Percentiles rank a stretch among this genome's conserved stretches.
These are phyloP conservation scores for Aspergillus hiratsukae DNA, from an alignment of 2,329 filamentous ascomycete species.

Conservation along the genomic window DNA sequence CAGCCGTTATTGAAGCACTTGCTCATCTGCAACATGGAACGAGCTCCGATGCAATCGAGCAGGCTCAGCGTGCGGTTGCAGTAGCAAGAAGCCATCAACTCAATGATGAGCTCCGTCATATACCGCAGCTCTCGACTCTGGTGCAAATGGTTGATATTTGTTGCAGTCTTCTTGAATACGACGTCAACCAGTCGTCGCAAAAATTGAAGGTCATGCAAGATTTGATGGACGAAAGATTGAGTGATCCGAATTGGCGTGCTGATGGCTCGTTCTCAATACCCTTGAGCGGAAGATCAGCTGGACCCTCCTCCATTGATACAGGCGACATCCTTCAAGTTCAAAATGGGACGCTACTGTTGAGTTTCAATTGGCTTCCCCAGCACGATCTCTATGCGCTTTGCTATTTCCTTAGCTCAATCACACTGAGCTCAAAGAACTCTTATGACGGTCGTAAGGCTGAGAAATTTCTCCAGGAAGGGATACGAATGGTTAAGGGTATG, in stretches of 20 bases:
- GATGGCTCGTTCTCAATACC: constrained; percentile 48
- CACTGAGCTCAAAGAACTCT: constrained; percentile 53
- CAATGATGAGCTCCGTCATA: constrained; percentile 46
- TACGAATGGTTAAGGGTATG: constrained; percentile 47
- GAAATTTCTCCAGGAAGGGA: constrained; percentile 55
- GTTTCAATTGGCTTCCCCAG: constrained; percentile 57
- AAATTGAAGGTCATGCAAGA: constrained; percentile 56
- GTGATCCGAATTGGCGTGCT: constrained; percentile 41
- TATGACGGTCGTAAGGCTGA: constrained; percentile 52
- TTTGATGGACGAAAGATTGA: constrained; percentile 48
- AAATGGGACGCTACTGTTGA: constrained; percentile 44
- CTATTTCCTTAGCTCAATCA: constrained; percentile 55
- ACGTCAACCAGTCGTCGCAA: constrained; percentile 47
- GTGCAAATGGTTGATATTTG: constrained; percentile 59
- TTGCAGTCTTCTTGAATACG: constrained; percentile 54
- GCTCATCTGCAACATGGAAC: constrained; percentile 53
- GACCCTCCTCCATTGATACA: constrained; percentile 35
- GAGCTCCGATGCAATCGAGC: constrained; percentile 53
- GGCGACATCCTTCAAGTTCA: constrained; percentile 41
- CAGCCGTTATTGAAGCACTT: constrained; percentile 55
- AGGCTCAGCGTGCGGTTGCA: constrained; percentile 59
- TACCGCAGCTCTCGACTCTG: constrained; percentile 55
- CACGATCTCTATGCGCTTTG: constrained; percentile 57
- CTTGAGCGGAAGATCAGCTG: constrained; percentile 38
- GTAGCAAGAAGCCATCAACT: constrained; percentile 57